These are phyloP conservation scores for Blepharisma undulans DNA, from an alignment of 169 alveolate genomes.

Conservation along the genomic window DNA sequence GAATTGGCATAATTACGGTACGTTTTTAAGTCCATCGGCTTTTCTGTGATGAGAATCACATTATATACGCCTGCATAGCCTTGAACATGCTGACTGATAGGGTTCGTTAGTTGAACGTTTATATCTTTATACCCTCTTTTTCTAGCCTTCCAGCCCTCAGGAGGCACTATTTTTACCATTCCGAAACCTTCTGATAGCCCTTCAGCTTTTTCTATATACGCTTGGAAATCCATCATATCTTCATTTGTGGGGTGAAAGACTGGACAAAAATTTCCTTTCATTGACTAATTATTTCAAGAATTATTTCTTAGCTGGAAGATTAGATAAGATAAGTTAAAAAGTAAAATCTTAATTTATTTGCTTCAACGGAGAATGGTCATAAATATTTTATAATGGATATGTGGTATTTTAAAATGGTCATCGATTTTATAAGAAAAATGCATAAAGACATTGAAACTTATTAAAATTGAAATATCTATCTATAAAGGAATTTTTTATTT, in stretches of 20 bases:
- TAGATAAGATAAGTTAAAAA: too few species aligned
- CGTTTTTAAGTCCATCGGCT: background rate
- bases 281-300: background rate
- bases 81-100: constrained; percentile 9
- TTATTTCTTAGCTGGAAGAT: too few species aligned
- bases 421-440: too few species aligned
- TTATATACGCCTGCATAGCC: constrained; percentile 31
- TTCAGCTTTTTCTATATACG: constrained; percentile 9
- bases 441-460: too few species aligned
- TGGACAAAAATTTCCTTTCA: background rate
- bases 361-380: too few species aligned
- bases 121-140: constrained; percentile 23
- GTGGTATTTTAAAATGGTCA: too few species aligned
- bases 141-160: constrained; percentile 25
- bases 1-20: background rate
- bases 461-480: too few species aligned
- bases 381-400: too few species aligned
- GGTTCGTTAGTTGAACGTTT: background rate
- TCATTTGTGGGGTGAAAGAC: constrained; percentile 30
- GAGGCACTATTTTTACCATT: constrained; percentile 39
- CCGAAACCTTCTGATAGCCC: background rate
- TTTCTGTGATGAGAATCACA: background rate
- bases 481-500: too few species aligned
- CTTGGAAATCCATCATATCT: constrained; percentile 23
- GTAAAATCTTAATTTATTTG: too few species aligned